Base-by-base conservation (phyloP, 768 basidiomycete species). In the Paxillus involutus region DNA sequence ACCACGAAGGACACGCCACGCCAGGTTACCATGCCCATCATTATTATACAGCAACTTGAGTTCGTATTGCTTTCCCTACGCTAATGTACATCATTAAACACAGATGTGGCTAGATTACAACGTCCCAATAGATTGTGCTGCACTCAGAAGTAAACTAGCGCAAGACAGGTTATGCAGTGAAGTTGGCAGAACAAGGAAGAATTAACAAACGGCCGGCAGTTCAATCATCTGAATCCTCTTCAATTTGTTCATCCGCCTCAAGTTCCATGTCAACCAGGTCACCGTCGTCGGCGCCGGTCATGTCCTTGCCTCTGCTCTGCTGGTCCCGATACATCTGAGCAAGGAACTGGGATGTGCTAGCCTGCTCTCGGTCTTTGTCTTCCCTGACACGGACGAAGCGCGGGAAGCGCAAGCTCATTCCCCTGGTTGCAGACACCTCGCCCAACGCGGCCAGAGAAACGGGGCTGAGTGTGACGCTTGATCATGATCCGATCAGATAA, bases 361-460 rank as follows among this genome's bases (percentile, higher is more conserved):
- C 92, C 59, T 87, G 71, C 62, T 88, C 85, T 47, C 85, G 76
- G 6, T 63, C 62, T 69, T 93, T 94, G 70, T 95, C 94, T 10
- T 86, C 83, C 24, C 89, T 75, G 7, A 82, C 63, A 54, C 77
- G 81, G 51, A 95, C 77, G 72, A 95, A 96, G 35, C 94, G 79
- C 40, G 94, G 94, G 69, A 97, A 97, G 12, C 94, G 86, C 12
- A 96, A 70, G 60, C 88, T 90, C 30, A 95, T 74, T 5, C 94
- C 94, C 26, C 87, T 77, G 32, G 44, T 33, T 8, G 76, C 76
- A 6, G 83, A 80, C 5, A 85, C 75, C 19, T 85, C 65, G 6
- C 86, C 84, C 50, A 79, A 74, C 0, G 90, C 93, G 16, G 93
- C 93, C 6, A 87, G 72, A 21, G 93, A 95, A 14, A 93, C 83